phyloP scores from a whole-genome alignment of 257 asterid species.

The Fraxinus cuspidata region DNA sequence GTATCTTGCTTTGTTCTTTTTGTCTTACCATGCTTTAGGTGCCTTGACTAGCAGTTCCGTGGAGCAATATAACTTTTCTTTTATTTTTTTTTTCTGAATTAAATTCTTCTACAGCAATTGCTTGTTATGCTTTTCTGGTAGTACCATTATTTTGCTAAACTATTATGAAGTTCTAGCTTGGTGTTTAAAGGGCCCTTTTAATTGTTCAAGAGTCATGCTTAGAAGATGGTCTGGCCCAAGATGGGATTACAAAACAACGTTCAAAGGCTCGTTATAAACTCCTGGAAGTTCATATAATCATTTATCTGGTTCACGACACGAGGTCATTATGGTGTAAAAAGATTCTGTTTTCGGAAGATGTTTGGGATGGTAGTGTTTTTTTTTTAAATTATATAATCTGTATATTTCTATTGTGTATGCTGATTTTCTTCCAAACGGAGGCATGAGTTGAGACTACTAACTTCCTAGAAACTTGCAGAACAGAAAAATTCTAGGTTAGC shows the following conservation, averaged over 20 bases:
- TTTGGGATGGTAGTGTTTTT: neutral
- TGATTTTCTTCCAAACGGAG: neutral
- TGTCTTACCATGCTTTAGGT: conserved; percentile 18
- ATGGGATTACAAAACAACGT: neutral
- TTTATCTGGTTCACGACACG: neutral
- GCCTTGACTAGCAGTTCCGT: neutral
- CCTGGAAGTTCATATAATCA: conserved; percentile 1
- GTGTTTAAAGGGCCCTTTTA: conserved; percentile 2
- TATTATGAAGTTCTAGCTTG: neutral
- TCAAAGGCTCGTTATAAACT: neutral
- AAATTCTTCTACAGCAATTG: conserved; percentile 11
- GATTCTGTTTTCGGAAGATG: neutral
- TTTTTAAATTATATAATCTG: neutral
- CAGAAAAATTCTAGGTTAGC: neutral
- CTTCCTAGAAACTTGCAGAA: neutral
- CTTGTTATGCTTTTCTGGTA: conserved; percentile 19
- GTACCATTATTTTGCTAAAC: neutral
- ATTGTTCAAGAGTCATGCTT: neutral
- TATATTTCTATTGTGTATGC: neutral
- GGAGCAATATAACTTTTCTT: conserved; percentile 14
- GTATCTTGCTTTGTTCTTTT: conserved; percentile 9
- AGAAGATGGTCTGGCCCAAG: neutral
- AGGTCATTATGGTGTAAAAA: neutral
- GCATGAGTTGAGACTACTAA: neutral
- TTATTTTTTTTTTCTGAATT: conserved; percentile 2